Percentiles rank a stretch among this genome's conserved stretches.
Evolutionary conservation across 306 rosid genomes (phyloP).

Genomic region (Sophora flavescens): DNA sequence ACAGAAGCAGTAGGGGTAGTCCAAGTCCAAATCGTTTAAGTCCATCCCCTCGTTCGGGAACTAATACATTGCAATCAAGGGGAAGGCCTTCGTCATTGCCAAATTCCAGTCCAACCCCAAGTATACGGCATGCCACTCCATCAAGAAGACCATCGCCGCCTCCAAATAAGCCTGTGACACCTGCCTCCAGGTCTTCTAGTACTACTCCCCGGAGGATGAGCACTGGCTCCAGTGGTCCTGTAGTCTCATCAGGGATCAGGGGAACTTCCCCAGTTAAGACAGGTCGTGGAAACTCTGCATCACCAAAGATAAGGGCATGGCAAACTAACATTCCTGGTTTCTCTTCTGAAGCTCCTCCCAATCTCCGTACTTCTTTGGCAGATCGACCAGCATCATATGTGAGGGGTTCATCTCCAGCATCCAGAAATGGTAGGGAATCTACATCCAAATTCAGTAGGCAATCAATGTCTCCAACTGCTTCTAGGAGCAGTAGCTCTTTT

Average conservation of each 20-base stretch:
- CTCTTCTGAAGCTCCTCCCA: slow-evolving; percentile 87
- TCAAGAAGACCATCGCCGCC: slow-evolving; percentile 77
- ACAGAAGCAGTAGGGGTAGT: slow-evolving; percentile 87
- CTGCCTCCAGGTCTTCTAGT: slow-evolving; percentile 70
- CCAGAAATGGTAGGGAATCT: slow-evolving; percentile 70
- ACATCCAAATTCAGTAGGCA: slow-evolving; percentile 66
- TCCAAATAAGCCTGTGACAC: slow-evolving; percentile 73
- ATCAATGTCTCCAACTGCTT: slow-evolving; percentile 84
- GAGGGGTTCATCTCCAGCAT: slow-evolving; percentile 90
- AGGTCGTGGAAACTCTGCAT: slow-evolving; percentile 79
- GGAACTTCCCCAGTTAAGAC: slow-evolving; percentile 78
- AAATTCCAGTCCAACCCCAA: slow-evolving; percentile 77
- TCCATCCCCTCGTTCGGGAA: slow-evolving; percentile 80
- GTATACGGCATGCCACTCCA: slow-evolving; percentile 60
- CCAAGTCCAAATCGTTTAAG: slow-evolving; percentile 87
- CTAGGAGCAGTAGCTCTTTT: slow-evolving; percentile 77
- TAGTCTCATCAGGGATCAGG: slow-evolving; percentile 61
- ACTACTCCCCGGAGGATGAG: slow-evolving; percentile 75
- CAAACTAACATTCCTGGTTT: slow-evolving; percentile 87
- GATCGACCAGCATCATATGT: slow-evolving; percentile 87
- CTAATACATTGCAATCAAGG: slow-evolving; percentile 65
- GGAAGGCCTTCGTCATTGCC: slow-evolving; percentile 73
- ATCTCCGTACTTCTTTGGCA: slow-evolving; percentile 84
- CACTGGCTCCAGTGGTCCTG: slow-evolving; percentile 63
- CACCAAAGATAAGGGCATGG: slow-evolving; percentile 91